These are phyloP conservation scores for Corylus heterophylla DNA, from an alignment of 306 rosid species.

Conservation along the genomic window DNA sequence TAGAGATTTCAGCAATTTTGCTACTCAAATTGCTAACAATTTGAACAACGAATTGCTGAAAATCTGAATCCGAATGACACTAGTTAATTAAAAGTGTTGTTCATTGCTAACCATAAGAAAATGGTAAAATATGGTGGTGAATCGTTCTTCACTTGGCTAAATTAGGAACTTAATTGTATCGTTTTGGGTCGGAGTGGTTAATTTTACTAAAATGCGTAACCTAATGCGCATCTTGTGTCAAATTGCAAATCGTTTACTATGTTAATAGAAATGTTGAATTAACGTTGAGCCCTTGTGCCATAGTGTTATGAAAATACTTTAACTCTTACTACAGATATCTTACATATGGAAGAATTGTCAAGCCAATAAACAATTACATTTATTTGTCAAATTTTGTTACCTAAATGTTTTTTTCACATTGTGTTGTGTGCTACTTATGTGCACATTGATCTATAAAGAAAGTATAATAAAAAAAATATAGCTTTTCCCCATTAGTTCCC, in stretches of 20 bases:
- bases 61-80: too few species aligned
- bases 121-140: conserved; percentile 21
- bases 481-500: conserved; percentile 9
- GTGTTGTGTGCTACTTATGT: too few species aligned
- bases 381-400: background rate
- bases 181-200: conserved; percentile 25
- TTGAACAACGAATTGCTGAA: too few species aligned
- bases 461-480: too few species aligned
- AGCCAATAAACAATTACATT: too few species aligned
- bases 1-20: too few species aligned
- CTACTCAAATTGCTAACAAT: too few species aligned
- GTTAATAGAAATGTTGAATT: conserved; percentile 9
- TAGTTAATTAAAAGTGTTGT: conserved; percentile 2
- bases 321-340: too few species aligned
- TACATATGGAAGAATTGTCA: too few species aligned
- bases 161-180: conserved; percentile 29
- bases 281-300: background rate
- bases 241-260: conserved; percentile 17
- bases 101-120: conserved; percentile 38
- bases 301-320: too few species aligned
- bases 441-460: too few species aligned
- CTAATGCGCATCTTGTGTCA: conserved; percentile 31
- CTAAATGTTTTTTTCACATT: background rate
- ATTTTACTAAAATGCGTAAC: conserved; percentile 26
- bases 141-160: conserved; percentile 39